phyloP scores from a whole-genome alignment of 208 protist genomes.

The Leishmania tropica region DNA sequence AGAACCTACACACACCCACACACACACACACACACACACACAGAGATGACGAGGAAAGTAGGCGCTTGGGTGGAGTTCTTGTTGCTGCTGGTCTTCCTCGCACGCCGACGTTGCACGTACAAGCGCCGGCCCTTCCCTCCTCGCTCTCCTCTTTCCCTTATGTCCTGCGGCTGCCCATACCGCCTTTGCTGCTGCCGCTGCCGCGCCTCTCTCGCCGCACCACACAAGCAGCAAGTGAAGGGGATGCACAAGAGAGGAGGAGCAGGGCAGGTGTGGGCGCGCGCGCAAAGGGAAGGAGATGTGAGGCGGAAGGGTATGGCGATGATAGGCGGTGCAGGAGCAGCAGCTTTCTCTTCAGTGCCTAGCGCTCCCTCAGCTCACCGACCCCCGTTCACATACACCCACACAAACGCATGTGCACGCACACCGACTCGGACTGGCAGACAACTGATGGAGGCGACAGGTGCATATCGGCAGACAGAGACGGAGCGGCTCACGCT shows the following conservation, averaged over 20 bases:
- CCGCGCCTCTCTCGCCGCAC: background rate
- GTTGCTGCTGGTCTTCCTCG: background rate
- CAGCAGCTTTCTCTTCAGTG: background rate
- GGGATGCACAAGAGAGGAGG: background rate
- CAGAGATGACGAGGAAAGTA: background rate
- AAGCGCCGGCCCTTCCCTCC: background rate
- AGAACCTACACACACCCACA: slow-evolving; percentile 1
- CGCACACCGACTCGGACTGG: background rate
- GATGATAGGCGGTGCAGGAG: background rate
- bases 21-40: background rate
- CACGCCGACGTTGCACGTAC: background rate
- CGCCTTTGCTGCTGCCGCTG: background rate
- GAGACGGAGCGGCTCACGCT: background rate
- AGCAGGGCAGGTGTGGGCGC: too few species aligned
- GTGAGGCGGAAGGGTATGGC: background rate
- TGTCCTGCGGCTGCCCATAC: background rate
- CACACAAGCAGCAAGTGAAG: background rate
- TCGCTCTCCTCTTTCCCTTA: background rate
- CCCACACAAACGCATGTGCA: background rate
- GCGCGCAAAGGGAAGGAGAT: background rate
- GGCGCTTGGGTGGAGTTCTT: background rate
- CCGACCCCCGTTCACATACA: background rate
- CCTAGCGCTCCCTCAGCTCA: background rate
- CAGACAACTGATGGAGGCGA: background rate
- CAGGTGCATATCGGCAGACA: background rate